These are phyloP conservation scores for Raffaelea deltoideospora DNA, from an alignment of 2,329 filamentous ascomycete species.

Conservation along the genomic window DNA sequence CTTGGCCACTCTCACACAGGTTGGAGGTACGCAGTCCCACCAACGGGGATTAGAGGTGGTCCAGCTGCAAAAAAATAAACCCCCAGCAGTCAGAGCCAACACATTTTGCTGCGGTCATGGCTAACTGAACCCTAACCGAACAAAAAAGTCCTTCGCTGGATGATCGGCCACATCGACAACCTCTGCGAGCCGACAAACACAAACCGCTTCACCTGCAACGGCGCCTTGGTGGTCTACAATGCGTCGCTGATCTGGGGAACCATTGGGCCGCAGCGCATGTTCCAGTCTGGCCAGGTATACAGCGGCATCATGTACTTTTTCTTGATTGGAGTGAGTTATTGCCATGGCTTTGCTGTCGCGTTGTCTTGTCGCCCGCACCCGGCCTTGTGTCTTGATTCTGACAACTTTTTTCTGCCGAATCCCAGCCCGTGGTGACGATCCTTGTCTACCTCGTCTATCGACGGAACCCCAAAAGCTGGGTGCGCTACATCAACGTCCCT, in stretches of 20 bases:
- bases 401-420: conserved; percentile 12
- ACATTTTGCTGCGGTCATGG: too few species aligned
- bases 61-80: too few species aligned
- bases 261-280: conserved; percentile 34
- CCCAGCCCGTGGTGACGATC: conserved; percentile 3
- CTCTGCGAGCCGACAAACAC: conserved; percentile 32
- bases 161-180: conserved; percentile 31
- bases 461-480: conserved; percentile 5
- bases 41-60: too few species aligned
- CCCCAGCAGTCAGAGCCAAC: too few species aligned
- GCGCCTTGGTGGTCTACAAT: conserved; percentile 40
- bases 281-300: conserved; percentile 32
- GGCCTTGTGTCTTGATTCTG: too few species aligned
- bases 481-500: conserved; percentile 6
- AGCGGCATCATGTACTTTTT: conserved; percentile 32
- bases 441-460: conserved; percentile 3
- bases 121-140: too few species aligned
- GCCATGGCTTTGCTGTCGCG: conserved; percentile 10
- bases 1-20: conserved; percentile 27
- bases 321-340: conserved; percentile 25
- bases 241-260: conserved; percentile 40
- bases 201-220: conserved; percentile 35
- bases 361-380: background rate
- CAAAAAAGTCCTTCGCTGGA: conserved; percentile 23
- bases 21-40: too few species aligned